Base-by-base conservation (phyloP, 192 early-diverging fungal genomes). In the Entophlyctis helioformis region DNA sequence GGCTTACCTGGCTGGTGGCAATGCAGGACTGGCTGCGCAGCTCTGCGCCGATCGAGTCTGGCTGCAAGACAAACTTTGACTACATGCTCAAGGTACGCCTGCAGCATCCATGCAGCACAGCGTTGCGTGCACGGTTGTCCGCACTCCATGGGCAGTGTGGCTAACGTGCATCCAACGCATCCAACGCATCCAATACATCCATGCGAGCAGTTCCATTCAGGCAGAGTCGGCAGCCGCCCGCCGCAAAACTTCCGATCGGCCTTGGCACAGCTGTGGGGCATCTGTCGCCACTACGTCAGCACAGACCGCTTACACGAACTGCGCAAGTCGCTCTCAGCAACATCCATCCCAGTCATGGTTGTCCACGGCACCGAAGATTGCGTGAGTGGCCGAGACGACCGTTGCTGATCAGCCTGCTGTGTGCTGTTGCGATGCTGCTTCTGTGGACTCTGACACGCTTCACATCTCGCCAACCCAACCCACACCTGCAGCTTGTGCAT, bases 1-100 rank as follows among this genome's bases (percentile, higher is more conserved):
- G n/a, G n/a, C n/a, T n/a, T n/a, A n/a, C n/a, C n/a, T n/a, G n/a
- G n/a, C n/a, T n/a, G n/a, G n/a, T n/a, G n/a, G n/a, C 22, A 18
- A 4, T 15, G 2, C 27, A 28, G 39, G 31, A 48, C 18, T 72
- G 69, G 69, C 43, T 72, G 4, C 47, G 45, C 18, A n/a, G 42
- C 13, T 43, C 60, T 3, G 55, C 63, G 11, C 50, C 44, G 7
- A 12, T 36, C 31, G 22, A 44, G 40, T 24, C 27, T 16, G 54
- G 54, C 16, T 56, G 24, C 39, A 36, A 39, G 24, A 41, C 46
- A 0, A 56, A 56, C 35, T 39, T 56, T 21, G 54, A 56, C 18
- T 56, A 56, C 40, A 56, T 56, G 46, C 45, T 42, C 12, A 49
- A 49, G 41, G 41, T 43, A 20, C 22, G 41, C 34, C 11, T 43